Evolutionary conservation across 1,284 basidiomycete species (phyloP).

Genomic region (Irpex rosettiformis): DNA sequence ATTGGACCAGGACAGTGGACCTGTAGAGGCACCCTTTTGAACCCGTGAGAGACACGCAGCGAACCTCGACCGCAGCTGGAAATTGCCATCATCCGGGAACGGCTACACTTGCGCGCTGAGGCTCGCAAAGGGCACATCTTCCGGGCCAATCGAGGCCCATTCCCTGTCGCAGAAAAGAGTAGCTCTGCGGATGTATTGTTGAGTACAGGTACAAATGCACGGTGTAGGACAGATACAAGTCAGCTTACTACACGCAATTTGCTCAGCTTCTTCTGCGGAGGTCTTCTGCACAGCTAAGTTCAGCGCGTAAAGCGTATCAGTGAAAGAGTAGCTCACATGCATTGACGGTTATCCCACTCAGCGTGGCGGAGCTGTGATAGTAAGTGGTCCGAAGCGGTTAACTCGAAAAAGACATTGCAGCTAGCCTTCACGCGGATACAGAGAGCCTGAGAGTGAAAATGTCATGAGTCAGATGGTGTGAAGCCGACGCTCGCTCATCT

Average conservation of each 20-base stretch:
- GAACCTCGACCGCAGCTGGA: background rate
- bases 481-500: constrained; percentile 1
- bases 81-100: background rate
- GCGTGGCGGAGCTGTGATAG: background rate
- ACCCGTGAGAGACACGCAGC: background rate
- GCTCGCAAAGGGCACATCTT: too few relatives aligned
- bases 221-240: too few relatives aligned
- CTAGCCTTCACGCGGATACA: background rate
- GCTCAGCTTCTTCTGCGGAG: background rate
- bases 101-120: too few relatives aligned
- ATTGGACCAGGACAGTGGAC: background rate
- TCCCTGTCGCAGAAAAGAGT: background rate
- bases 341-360: background rate
- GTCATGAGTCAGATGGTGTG: constrained; percentile 1
- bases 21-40: background rate
- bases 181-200: too few relatives aligned
- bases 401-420: background rate
- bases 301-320: background rate
- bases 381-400: background rate
- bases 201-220: too few relatives aligned
- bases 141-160: background rate
- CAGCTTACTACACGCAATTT: too few relatives aligned
- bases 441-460: constrained; percentile 1
- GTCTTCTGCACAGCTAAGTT: background rate
- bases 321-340: background rate